A percentile compares a stretch with the other conserved stretches of the same genome.
phyloP scores from a whole-genome alignment of 805 yeast species.

The Lipomyces yamanashiensis region DNA sequence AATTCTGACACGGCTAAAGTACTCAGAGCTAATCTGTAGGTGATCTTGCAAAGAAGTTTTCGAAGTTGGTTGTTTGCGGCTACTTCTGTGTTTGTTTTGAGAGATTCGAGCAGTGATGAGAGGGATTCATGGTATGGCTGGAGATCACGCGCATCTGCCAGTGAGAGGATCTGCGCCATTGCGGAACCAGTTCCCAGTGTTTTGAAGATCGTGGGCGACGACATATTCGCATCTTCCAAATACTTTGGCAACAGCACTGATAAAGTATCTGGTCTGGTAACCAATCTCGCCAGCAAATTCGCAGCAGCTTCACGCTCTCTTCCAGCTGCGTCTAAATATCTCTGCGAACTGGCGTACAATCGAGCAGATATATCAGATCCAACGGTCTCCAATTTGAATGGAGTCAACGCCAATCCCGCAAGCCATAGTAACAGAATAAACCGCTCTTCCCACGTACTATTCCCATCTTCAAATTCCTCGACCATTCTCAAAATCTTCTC shows the following conservation, averaged over 20 bases:
- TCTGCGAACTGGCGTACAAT: slow-evolving; percentile 45
- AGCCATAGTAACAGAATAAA: slow-evolving; percentile 91
- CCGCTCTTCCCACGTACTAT: slow-evolving; percentile 97
- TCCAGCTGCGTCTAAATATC: slow-evolving; percentile 53
- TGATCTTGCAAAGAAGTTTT: slow-evolving; percentile 26
- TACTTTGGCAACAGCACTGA: slow-evolving; percentile 43
- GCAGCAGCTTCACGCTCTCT: slow-evolving; percentile 62
- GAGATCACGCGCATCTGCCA: slow-evolving; percentile 19
- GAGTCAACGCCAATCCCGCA: slow-evolving; percentile 68
- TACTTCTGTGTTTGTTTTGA: neutral
- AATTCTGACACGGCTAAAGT: slow-evolving; percentile 31
- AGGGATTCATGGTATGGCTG: slow-evolving; percentile 9
- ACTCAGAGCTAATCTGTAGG: slow-evolving; percentile 28
- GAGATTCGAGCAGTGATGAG: neutral
- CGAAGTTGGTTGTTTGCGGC: slow-evolving; percentile 17
- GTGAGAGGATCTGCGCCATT: slow-evolving; percentile 13
- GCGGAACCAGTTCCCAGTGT: slow-evolving; percentile 21
- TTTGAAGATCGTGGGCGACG: neutral
- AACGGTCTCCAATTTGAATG: slow-evolving; percentile 63
- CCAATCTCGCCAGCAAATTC: slow-evolving; percentile 56
- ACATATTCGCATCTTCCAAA: slow-evolving; percentile 19
- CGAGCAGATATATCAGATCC: slow-evolving; percentile 42
- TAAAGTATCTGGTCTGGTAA: slow-evolving; percentile 55
- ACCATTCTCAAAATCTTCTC: slow-evolving; percentile 46
- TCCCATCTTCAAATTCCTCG: slow-evolving; percentile 56